These are phyloP conservation scores for Aspergillus nidulans DNA, from an alignment of 495 filamentous ascomycete genomes.

Conservation along the genomic window DNA sequence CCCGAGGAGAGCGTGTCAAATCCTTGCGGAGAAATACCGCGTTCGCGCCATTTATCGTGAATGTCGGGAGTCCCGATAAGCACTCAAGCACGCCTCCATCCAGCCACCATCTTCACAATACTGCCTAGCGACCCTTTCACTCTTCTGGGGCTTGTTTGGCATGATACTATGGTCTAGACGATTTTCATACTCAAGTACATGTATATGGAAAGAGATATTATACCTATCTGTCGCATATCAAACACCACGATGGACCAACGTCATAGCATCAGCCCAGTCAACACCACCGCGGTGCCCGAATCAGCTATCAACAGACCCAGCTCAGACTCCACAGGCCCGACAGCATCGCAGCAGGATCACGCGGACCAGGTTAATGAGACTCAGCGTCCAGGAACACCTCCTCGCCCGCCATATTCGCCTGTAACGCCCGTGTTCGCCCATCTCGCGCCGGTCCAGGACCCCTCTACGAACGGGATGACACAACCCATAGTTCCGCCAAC, in stretches of 20 bases:
- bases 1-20: neutral
- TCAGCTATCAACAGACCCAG: neutral
- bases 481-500: slow-evolving; percentile 36
- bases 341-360: slow-evolving; percentile 12
- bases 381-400: slow-evolving; percentile 38
- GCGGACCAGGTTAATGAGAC: slow-evolving; percentile 6
- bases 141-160: neutral
- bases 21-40: neutral
- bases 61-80: slow-evolving; percentile 6
- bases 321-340: neutral
- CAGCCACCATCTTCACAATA: neutral
- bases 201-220: neutral
- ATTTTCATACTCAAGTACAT: neutral
- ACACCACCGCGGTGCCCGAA: neutral
- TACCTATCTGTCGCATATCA: neutral
- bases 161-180: neutral
- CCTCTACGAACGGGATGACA: slow-evolving; percentile 19
- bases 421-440: slow-evolving; percentile 44
- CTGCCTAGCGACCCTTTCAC: neutral
- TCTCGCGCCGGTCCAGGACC: slow-evolving; percentile 28
- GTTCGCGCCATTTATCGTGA: neutral
- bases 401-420: slow-evolving; percentile 45
- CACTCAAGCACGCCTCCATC: neutral
- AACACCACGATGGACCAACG: neutral
- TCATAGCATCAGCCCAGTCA: neutral